These are phyloP conservation scores for Decorospora gaudefroyi DNA, from an alignment of 2,329 filamentous ascomycete genomes.

Conservation along the genomic window DNA sequence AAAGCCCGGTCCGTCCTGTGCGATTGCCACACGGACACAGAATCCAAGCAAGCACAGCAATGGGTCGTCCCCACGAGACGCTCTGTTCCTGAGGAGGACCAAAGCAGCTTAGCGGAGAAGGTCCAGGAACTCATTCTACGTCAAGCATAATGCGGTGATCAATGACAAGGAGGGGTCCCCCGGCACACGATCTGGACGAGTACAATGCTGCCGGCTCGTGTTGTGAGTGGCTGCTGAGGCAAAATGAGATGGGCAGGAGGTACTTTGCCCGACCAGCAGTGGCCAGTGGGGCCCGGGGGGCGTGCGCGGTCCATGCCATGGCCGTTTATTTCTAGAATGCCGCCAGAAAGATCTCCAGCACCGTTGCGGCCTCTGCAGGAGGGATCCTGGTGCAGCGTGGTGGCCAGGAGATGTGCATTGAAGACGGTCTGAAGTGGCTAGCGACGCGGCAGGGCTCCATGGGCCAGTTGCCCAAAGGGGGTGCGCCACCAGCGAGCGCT, in stretches of 20 bases:
- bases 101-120: slow-evolving; percentile 50
- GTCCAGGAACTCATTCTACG: slow-evolving; percentile 49
- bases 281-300: slow-evolving; percentile 30
- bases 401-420: slow-evolving; percentile 46
- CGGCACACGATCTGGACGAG: slow-evolving; percentile 47
- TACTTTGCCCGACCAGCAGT: slow-evolving; percentile 40
- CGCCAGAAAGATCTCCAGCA: slow-evolving; percentile 49
- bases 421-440: slow-evolving; percentile 41
- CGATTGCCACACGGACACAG: slow-evolving; percentile 51
- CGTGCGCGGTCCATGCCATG: slow-evolving; percentile 38
- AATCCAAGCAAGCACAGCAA: slow-evolving; percentile 48
- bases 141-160: slow-evolving; percentile 54
- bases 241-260: slow-evolving; percentile 46
- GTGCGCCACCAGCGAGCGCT: slow-evolving; percentile 41
- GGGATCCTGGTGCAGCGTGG: slow-evolving; percentile 43
- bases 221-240: slow-evolving; percentile 49
- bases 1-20: slow-evolving; percentile 46
- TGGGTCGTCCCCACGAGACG: slow-evolving; percentile 50
- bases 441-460: slow-evolving; percentile 35
- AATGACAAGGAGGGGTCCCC: slow-evolving; percentile 46
- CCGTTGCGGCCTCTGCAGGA: slow-evolving; percentile 48
- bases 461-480: slow-evolving; percentile 41
- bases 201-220: slow-evolving; percentile 47
- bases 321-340: slow-evolving; percentile 51
- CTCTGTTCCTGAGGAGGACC: slow-evolving; percentile 50